Evolutionary conservation across 2,329 filamentous ascomycete genomes (phyloP).

Genomic region (Penicillium concentricum): DNA sequence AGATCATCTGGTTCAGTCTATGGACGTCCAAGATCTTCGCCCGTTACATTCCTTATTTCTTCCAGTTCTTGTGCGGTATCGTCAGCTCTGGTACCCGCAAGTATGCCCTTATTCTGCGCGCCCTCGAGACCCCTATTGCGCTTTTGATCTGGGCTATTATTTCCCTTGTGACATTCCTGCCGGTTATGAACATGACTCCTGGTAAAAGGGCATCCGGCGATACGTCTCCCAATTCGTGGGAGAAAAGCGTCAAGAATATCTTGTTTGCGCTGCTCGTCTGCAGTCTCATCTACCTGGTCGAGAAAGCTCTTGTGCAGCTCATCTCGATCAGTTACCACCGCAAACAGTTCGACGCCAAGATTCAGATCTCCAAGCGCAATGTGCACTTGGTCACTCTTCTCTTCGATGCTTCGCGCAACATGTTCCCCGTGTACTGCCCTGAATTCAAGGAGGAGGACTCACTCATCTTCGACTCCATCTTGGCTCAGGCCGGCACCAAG

Average conservation of each 20-base stretch:
- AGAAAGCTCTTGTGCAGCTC: conserved; percentile 62
- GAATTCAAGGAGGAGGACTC: conserved; percentile 93
- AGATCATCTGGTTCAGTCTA: conserved; percentile 63
- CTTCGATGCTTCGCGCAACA: conserved; percentile 81
- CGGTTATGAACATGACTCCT: conserved; percentile 42
- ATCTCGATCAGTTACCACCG: conserved; percentile 69
- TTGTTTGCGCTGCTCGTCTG: conserved; percentile 58
- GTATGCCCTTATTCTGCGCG: conserved; percentile 58
- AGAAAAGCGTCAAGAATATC: conserved; percentile 57
- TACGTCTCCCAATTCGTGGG: conserved; percentile 48
- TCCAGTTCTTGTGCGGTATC: conserved; percentile 61
- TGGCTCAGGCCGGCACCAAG: conserved; percentile 61
- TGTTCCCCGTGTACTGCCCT: conserved; percentile 89
- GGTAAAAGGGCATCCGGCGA: conserved; percentile 31
- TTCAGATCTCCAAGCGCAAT: conserved; percentile 87
- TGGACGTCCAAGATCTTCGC: conserved; percentile 63
- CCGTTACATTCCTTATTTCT: conserved; percentile 58
- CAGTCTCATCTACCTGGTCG: conserved; percentile 56
- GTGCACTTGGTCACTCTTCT: conserved; percentile 78
- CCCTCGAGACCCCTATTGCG: conserved; percentile 61
- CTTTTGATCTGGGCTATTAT: conserved; percentile 61
- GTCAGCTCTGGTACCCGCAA: conserved; percentile 65
- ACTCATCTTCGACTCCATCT: conserved; percentile 79
- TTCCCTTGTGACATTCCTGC: conserved; percentile 60
- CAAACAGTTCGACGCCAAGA: conserved; percentile 66